Evolutionary conservation across 1,139 yeast genomes (phyloP), one percentile per base, ranked within the genome.

Genomic region (Magnusiomyces suaveolens): DNA sequence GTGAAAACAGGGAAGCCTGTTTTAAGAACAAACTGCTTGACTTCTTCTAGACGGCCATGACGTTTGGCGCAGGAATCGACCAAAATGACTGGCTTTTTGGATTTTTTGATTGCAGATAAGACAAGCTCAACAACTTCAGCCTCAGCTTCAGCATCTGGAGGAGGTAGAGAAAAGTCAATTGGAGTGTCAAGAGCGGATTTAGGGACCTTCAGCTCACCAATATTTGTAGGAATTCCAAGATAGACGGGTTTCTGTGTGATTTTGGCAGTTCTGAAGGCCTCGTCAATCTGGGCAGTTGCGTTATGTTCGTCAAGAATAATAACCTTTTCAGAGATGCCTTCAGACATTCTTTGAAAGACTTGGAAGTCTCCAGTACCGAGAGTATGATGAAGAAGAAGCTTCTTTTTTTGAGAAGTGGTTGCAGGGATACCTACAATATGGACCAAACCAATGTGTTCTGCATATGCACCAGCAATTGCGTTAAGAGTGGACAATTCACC

Each of bases 21-120:
- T 53, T 73, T 66, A 62, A 81, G 80, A 55, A 85, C 84, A 66
- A 87, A 77, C 62, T 75, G 70, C 60, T 72, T 74, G 57, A 86
- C 83, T 71, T 84, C 88, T 39, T 69, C 72, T 65, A 76, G 77
- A 64, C 83, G 84, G 61, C 76, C 76, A 70, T 87, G 95, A 73
- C 95, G 80, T 53, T 84, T 74, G 58, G 90, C 88, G 76, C 95
- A 87, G 46, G 96, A 95, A 72, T 87, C 96, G 50, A 87, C 89
- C 63, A 87, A 75, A 62, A 87, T 79, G 59, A 85, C 71, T 60
- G 95, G 95, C 71, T 81, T 80, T 66, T 77, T 68, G 50, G 94
- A 82, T 51, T 71, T 72, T 60, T 68, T 64, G 61, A 87, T 75
- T 72, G 84, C 68, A 36, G 71, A 69, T 57, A 80, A 64, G 54